Evolutionary conservation across 129 eudicot genomes (phyloP), one percentile per base, ranked within the genome.

Genomic region (Saussurea involucrata): DNA sequence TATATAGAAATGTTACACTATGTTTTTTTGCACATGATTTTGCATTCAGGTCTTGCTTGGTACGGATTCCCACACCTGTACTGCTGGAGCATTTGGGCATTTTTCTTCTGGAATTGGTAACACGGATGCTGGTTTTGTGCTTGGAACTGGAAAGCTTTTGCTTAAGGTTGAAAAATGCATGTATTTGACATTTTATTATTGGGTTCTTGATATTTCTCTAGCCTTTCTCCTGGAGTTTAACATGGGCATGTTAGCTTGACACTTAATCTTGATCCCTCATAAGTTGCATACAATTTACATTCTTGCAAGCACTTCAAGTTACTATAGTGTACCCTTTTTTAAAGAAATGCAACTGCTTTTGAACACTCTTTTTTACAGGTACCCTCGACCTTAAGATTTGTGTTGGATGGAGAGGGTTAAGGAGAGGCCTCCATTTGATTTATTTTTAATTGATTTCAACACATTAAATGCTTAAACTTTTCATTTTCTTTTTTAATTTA

Each of bases 51-150:
- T 95, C 66, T 82, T 95, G 86, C 78, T 95, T 72, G 99, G 99
- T 32, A 95, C 99, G 37, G 99, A 95, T 76, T 95, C 99, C 9
- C 99, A 95, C 84, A 95, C 99, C 12, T 95, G 99, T 73, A 95
- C 96, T 33, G 97, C 97, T n/a, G 99, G 99, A 49, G 99, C 99
- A 63, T 95, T 95, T 78, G 99, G 99, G 60, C 99, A 95, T 80
- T 95, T 95, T 74, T 94, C 99, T 15, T 83, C 96, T 31, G 97
- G 99, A 78, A 95, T 95, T 71, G 99, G 99, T 55, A 92, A 81
- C 69, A 95, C 99, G 11, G 99, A 95, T 81, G 97, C 97, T 65
- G 97, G 99, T 55, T 95, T 95, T 80, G 97, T 95, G 42, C 74
- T 95, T 65, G 99, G 99, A 53, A 85, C 99, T 28, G 99, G 99